Evolutionary conservation across 306 rosid genomes (phyloP).

Genomic region (Alnus glutinosa): DNA sequence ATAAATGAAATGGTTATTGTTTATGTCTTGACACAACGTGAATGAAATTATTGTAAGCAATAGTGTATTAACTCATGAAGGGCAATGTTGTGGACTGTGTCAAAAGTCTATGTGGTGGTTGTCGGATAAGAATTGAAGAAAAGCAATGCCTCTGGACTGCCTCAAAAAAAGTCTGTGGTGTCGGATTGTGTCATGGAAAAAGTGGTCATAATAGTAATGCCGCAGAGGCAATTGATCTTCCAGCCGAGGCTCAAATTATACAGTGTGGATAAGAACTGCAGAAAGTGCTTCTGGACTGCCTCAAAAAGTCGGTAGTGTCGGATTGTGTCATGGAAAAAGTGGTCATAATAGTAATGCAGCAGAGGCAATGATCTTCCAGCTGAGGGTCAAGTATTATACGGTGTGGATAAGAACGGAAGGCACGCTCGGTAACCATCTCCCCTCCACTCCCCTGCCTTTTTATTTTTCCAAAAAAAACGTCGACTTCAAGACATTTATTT

Average conservation of each 20-base stretch:
- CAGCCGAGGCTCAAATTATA: no score
- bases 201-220: no score
- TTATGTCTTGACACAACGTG: neutral
- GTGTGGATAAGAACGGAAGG: no score
- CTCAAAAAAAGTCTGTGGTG: neutral
- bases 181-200: neutral
- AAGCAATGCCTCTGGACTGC: neutral
- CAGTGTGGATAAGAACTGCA: no score
- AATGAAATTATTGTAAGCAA: neutral
- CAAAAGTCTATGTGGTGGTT: neutral
- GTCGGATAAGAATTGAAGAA: neutral
- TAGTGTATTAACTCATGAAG: neutral
- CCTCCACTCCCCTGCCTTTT: no score
- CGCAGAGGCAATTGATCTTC: no score
- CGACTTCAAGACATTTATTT: no score
- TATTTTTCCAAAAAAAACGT: no score
- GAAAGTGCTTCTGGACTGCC: neutral
- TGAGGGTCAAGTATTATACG: no score
- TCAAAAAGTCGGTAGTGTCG: neutral
- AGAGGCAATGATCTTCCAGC: no score
- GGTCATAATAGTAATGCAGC: neutral
- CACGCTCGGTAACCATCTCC: no score
- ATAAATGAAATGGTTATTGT: slow-evolving; percentile 4
- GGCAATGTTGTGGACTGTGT: neutral
- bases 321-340: neutral